These are phyloP conservation scores for Puccinia horiana DNA, from an alignment of 1,284 basidiomycete species.

Conservation along the genomic window DNA sequence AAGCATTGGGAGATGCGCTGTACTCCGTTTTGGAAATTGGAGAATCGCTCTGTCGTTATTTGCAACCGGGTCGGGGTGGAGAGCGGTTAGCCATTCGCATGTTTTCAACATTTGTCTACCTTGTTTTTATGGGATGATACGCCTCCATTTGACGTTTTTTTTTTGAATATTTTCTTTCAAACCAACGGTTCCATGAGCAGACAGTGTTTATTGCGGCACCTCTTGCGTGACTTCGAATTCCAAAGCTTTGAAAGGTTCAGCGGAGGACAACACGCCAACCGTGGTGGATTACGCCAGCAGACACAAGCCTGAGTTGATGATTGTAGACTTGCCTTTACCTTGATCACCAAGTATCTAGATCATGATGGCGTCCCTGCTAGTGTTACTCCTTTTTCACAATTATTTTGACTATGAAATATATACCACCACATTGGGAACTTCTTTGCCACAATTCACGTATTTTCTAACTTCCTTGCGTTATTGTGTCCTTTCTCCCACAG, in stretches of 20 bases:
- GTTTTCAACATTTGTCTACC: neutral
- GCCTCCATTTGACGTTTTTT: neutral
- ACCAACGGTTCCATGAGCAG: conserved; percentile 10
- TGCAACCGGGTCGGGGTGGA: conserved; percentile 39
- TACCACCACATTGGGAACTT: too few species aligned
- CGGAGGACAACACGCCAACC: neutral
- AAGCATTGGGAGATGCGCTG: conserved; percentile 40
- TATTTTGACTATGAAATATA: too few species aligned
- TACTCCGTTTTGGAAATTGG: conserved; percentile 30
- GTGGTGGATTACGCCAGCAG: conserved; percentile 41
- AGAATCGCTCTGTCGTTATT: conserved; percentile 20
- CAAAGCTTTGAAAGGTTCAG: neutral
- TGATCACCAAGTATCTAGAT: neutral
- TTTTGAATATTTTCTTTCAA: neutral
- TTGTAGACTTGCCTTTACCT: conserved; percentile 13
- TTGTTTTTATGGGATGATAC: neutral
- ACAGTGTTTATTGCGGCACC: conserved; percentile 30
- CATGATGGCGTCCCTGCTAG: too few species aligned
- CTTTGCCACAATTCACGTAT: too few species aligned
- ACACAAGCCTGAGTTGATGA: conserved; percentile 35
- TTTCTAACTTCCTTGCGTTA: too few species aligned
- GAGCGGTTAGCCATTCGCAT: neutral
- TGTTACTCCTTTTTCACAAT: too few species aligned
- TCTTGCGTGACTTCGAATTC: conserved; percentile 40
- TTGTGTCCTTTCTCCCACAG: too few species aligned